Percentiles rank a stretch among this genome's conserved stretches.
Evolutionary conservation across 208 protist species (phyloP).

Genomic region (Leishmania aethiopica): DNA sequence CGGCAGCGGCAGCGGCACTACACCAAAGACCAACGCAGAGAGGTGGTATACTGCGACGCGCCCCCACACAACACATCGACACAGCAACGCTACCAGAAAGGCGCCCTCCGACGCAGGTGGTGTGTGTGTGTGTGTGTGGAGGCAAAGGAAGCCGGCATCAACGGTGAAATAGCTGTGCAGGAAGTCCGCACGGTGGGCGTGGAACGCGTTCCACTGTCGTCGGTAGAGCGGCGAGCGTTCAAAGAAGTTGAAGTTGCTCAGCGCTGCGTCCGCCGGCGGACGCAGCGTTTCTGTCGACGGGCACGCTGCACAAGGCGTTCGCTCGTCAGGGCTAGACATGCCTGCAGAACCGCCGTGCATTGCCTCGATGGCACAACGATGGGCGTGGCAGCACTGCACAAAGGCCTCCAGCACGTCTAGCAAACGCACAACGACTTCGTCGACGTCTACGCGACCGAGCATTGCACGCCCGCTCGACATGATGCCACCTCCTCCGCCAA

Average conservation of each 20-base stretch:
- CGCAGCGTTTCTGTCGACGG: not conserved
- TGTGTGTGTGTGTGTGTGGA: not conserved
- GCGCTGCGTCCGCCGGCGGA: not conserved
- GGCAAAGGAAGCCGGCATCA: not conserved
- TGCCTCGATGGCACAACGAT: not conserved
- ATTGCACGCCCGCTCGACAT: not conserved
- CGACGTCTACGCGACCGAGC: not conserved
- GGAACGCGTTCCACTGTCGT: slow-evolving; percentile 19
- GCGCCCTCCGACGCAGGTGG: not conserved
- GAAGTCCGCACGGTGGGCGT: slow-evolving; percentile 1
- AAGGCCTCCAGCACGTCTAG: slow-evolving; percentile 21
- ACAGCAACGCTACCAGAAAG: not conserved
- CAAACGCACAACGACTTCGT: not conserved
- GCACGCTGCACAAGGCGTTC: not conserved
- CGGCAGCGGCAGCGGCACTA: not conserved
- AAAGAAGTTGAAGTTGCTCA: slow-evolving; percentile 23
- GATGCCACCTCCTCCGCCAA: not conserved
- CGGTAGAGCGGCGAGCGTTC: slow-evolving; percentile 18
- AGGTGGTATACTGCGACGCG: not conserved
- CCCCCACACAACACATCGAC: not conserved
- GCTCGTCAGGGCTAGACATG: not conserved
- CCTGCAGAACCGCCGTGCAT: not conserved
- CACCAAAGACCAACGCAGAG: not conserved
- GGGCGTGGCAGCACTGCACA: slow-evolving; percentile 22
- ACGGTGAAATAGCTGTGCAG: slow-evolving; percentile 3